phyloP scores from a whole-genome alignment of 2,329 filamentous ascomycete genomes.

The Alternaria tenuissima region DNA sequence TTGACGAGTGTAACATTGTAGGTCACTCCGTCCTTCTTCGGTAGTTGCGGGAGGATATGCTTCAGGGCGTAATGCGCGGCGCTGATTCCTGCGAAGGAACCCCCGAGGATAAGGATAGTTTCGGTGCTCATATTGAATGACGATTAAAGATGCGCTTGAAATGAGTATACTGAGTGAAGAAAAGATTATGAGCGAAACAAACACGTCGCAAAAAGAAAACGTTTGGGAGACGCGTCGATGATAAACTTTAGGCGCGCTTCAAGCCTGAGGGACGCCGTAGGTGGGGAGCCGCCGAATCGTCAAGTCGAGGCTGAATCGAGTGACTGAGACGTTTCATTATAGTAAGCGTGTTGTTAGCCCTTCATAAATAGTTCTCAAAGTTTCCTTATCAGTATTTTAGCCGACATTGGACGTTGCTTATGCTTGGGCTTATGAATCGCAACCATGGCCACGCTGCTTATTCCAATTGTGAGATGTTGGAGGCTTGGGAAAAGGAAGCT shows the following conservation, averaged over 20 bases:
- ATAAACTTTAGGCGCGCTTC: constrained; percentile 22
- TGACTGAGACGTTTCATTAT: constrained; percentile 2
- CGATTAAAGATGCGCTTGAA: not conserved
- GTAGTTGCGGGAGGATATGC: constrained; percentile 46
- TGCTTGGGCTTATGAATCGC: constrained; percentile 12
- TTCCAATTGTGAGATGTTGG: constrained; percentile 2
- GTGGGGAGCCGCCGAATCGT: constrained; percentile 26
- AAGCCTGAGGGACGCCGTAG: constrained; percentile 17
- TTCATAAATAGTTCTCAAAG: constrained; percentile 7
- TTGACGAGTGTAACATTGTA: constrained; percentile 66
- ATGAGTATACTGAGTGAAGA: constrained; percentile 14
- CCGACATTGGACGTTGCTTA: constrained; percentile 2
- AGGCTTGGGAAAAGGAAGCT: constrained; percentile 5
- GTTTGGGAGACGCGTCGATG: constrained; percentile 16
- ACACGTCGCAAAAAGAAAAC: constrained; percentile 14
- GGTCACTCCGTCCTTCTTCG: constrained; percentile 45
- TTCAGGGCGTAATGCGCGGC: constrained; percentile 49
- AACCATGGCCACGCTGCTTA: not conserved
- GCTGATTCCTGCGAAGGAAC: constrained; percentile 47
- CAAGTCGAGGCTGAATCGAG: constrained; percentile 12
- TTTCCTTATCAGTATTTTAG: not conserved
- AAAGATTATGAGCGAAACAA: constrained; percentile 11
- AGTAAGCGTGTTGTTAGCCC: not conserved
- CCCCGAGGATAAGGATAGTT: constrained; percentile 49
- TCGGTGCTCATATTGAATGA: constrained; percentile 41